Base-by-base conservation (phyloP, 495 filamentous ascomycete genomes). In the Melanomma pulvis-pyrius region DNA sequence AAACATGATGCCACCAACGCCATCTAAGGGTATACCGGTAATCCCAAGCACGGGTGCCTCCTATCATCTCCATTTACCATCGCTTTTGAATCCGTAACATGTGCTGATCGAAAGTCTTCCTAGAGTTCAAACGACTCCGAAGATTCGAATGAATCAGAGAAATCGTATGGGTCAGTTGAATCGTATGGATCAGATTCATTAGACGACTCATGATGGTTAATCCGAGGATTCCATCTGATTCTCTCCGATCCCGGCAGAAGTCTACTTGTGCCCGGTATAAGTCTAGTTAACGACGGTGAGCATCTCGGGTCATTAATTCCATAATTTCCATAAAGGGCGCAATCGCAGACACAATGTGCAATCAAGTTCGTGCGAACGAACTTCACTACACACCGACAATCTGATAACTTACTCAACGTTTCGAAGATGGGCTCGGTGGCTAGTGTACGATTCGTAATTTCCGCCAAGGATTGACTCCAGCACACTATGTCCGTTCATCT, bases 401-500 rank as follows among this genome's bases (percentile, higher is more conserved):
- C 17, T 44, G 17, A 2, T 44, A 56, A 48, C 63, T 66, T 66
- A 66, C 63, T 52, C 29, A 17, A 54, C n/a, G 19, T 22, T 66
- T 15, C 36, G 12, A 11, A 61, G 57, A 29, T 29, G 58, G 12
- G 17, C 28, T 11, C 58, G 71, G 52, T 79, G 76, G 4, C 48
- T 29, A 7, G 68, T 53, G 67, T 76, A 78, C 0, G 72, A 70
- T 3, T 49, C 34, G 62, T 79, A 79, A 58, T 79, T 74, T 26
- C 77, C 77, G 22, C 67, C 77, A 44, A 75, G 50, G 19, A 78
- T 63, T 21, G 57, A 59, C 26, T 69, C 74, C 3, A 79, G 70
- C 22, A 77, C 73, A 49, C 75, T 78, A 25, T 49, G 48, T 4
- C 59, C 39, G 26, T 41, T 12, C 39, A 44, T 44, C 0, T 50